Conservation (phyloP, 345 rosid genomes). For the Carallia brachiata region DNA sequence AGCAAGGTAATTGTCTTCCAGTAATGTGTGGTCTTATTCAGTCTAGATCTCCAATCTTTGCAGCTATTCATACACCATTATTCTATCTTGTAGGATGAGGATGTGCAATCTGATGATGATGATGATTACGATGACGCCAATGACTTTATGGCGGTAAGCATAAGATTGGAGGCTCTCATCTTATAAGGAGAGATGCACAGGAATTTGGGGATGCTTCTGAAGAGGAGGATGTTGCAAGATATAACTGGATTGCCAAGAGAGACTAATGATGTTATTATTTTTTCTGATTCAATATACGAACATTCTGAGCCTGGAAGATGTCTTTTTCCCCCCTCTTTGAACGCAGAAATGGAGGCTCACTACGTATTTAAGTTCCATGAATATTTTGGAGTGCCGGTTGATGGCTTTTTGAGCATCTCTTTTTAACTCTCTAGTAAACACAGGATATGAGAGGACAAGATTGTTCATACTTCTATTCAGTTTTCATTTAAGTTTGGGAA, state of each 20-base stretch:
- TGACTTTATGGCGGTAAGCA: constrained; percentile 6
- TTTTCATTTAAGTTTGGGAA: no score
- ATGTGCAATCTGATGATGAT: constrained; percentile 57
- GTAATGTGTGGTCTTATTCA: not conserved
- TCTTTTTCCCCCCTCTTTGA: no score
- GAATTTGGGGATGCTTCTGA: constrained; percentile 33
- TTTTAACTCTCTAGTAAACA: no score
- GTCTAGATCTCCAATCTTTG: not conserved
- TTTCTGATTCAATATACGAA: no score
- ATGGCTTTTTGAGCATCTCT: no score
- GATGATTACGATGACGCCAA: not conserved
- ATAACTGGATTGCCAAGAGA: constrained; percentile 82
- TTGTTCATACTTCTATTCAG: no score
- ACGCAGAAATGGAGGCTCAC: no score
- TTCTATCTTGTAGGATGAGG: constrained; percentile 60
- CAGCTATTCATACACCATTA: not conserved
- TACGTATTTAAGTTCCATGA: no score
- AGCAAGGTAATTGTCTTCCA: not conserved
- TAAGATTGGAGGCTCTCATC: not conserved
- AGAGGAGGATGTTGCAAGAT: constrained; percentile 72
- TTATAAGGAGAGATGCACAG: not conserved
- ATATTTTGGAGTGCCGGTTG: no score
- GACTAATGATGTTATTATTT: constrained; percentile 59
- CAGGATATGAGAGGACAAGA: no score
- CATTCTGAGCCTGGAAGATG: no score